phyloP scores from a whole-genome alignment of 148 eudicot species.

The Nepenthes mirabilis region DNA sequence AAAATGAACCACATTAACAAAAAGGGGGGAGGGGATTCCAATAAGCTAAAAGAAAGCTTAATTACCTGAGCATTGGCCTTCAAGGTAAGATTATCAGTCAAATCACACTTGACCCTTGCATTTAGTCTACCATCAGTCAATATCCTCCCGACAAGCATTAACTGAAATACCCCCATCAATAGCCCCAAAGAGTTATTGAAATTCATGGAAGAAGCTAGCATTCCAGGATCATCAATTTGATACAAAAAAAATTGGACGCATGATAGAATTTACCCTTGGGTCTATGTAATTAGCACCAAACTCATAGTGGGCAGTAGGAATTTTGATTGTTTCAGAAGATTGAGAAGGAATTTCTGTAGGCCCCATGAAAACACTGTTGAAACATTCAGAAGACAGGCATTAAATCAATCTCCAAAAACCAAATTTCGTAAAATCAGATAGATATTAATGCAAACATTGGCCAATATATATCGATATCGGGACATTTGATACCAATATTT shows the following conservation, averaged over 20 bases:
- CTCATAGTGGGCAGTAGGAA: constrained; percentile 87
- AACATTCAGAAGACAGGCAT: constrained; percentile 7
- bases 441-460: neutral
- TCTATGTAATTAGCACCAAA: constrained; percentile 92
- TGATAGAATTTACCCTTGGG: constrained; percentile 45
- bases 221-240: neutral
- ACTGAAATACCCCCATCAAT: constrained; percentile 20
- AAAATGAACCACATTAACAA: neutral
- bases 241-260: neutral
- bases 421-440: neutral
- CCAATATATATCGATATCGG: too few species aligned
- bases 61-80: constrained; percentile 76
- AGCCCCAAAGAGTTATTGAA: neutral
- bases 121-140: constrained; percentile 78
- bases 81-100: constrained; percentile 66
- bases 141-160: constrained; percentile 90
- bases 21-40: neutral
- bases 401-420: neutral
- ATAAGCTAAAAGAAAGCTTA: neutral
- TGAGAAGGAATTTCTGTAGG: constrained; percentile 88
- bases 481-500: too few species aligned
- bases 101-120: constrained; percentile 82
- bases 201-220: neutral
- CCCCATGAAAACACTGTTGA: constrained; percentile 72
- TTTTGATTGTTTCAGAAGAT: constrained; percentile 69